These are phyloP conservation scores for Rutstroemia sp. DNA, from an alignment of 2,329 filamentous ascomycete genomes.

Conservation along the genomic window DNA sequence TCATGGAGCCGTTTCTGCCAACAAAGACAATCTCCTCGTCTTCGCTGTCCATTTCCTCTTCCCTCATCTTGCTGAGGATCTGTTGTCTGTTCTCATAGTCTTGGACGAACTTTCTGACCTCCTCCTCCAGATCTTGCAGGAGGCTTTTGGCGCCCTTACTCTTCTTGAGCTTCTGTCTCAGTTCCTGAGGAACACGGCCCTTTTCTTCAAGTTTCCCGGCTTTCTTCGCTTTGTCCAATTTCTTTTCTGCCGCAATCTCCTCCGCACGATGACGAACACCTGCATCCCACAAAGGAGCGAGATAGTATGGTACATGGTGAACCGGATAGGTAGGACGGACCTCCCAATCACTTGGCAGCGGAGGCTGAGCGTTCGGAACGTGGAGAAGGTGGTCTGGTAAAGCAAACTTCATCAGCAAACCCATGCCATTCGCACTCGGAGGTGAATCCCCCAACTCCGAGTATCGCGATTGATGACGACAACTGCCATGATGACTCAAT, in stretches of 20 bases:
- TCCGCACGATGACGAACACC: slow-evolving; percentile 45
- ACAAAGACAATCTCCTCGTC: slow-evolving; percentile 93
- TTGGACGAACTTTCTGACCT: slow-evolving; percentile 68
- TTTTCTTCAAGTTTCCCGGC: slow-evolving; percentile 31
- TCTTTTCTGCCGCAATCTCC: slow-evolving; percentile 35
- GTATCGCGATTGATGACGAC: slow-evolving; percentile 9
- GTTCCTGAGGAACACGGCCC: slow-evolving; percentile 66
- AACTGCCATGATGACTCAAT: neutral
- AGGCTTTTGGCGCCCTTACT: slow-evolving; percentile 68
- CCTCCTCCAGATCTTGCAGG: slow-evolving; percentile 77
- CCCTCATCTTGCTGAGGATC: slow-evolving; percentile 1
- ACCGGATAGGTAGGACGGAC: slow-evolving; percentile 74
- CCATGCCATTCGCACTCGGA: slow-evolving; percentile 5
- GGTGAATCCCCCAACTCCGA: slow-evolving; percentile 5
- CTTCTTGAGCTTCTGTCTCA: slow-evolving; percentile 75
- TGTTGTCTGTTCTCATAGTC: slow-evolving; percentile 43
- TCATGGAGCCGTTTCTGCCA: slow-evolving; percentile 56
- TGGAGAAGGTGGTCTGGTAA: slow-evolving; percentile 69
- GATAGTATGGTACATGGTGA: slow-evolving; percentile 76
- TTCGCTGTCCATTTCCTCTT: slow-evolving; percentile 39
- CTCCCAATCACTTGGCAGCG: slow-evolving; percentile 74
- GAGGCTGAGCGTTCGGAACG: slow-evolving; percentile 81
- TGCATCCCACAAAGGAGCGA: slow-evolving; percentile 79
- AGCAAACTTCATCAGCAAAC: slow-evolving; percentile 7
- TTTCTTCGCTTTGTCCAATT: slow-evolving; percentile 29